Evolutionary conservation across 192 early-diverging fungal species (phyloP), one percentile per base, ranked within the genome.

Genomic region (Glomus cerebriforme): DNA sequence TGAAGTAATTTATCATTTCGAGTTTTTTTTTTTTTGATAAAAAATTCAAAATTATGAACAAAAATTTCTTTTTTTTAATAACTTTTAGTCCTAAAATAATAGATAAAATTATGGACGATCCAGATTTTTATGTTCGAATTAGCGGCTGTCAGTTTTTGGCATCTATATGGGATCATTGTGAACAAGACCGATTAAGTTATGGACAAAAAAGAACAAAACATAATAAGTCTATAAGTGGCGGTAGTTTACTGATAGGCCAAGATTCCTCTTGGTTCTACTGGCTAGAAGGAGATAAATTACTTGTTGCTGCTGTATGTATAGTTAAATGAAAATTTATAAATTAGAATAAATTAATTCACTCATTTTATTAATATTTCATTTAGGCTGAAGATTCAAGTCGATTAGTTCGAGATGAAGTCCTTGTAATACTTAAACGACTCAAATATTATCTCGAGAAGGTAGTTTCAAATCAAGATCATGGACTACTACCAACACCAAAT

Each of bases 111-210:
- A 69, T 90, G 59, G 82, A 90, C 67, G 88, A 88, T 80, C 74
- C 82, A 17, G 88, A 90, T 63, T 85, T 82, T 73, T 86, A 88
- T 45, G 87, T 88, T 37, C 75, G 83, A 31, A 86, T 90, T 29
- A 78, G 83, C 4, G 86, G 80, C 0, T 90, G 87, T 35, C 80
- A 83, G 26, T 86, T 90, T 58, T 66, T 90, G 35, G 81, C 83
- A 37, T 83, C 79, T 6, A 54, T 90, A 7, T 90, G 88, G 88
- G 62, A 79, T 26, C 64, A 84, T 22, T 80, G 84, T 59, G 39
- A 77, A 32, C 83, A 85, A 29, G 76, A 82, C 59, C 77, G 79
- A 81, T 79, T 39, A 31, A 78, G 32, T 31, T 47, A 24, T 75
- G 83, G n/a, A 81, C 82, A 73, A 77, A 80, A 12, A 62, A 47